Evolutionary conservation across 495 filamentous ascomycete species (phyloP), one percentile per base, ranked within the genome.

Genomic region (Penicillium malachiteum): DNA sequence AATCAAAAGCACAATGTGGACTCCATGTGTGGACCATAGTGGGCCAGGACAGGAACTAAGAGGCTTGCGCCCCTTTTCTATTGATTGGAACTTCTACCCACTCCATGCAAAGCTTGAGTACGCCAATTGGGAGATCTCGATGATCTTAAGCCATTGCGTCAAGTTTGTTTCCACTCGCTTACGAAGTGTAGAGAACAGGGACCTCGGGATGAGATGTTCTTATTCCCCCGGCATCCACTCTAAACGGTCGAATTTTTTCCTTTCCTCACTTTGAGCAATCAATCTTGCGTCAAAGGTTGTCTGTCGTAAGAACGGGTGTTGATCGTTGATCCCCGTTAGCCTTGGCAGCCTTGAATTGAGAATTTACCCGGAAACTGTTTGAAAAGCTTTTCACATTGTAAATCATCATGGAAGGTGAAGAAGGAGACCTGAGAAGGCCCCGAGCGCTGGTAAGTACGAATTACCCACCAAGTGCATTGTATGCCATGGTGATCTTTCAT

Each of bases 101-200:
- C 21, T 26, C 26, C 17, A 17, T 44, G 42, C 42, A 32, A 46
- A 46, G 43, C 43, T 46, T 46, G 43, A 46, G 43, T 46, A 32
- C 43, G 43, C 43, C 43, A 46, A 46, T 46, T n/a, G 43, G 43
- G 43, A 46, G 43, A 46, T 46, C 43, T 46, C 4, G 43, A 32
- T 46, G 43, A 46, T 46, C 43, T 33, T 3, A 32, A 14, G 43
- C 26, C 43, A 46, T 46, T 46, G 43, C 43, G 43, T 46, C 43
- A 46, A n/a, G 21, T 46, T 12, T 9, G 14, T 9, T 30, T 44
- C 42, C 42, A 44, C 42, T 44, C 42, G 18, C 42, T 44, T 26
- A 13, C 9, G 34, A 37, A 37, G 12, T 37, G 34, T 10, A 26
- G 21, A 26, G 21, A 42, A n/a, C 39, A 42, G 39, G 39, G 39